Conservation (phyloP, 2,329 filamentous ascomycete species). For the Biscogniauxia sp. region DNA sequence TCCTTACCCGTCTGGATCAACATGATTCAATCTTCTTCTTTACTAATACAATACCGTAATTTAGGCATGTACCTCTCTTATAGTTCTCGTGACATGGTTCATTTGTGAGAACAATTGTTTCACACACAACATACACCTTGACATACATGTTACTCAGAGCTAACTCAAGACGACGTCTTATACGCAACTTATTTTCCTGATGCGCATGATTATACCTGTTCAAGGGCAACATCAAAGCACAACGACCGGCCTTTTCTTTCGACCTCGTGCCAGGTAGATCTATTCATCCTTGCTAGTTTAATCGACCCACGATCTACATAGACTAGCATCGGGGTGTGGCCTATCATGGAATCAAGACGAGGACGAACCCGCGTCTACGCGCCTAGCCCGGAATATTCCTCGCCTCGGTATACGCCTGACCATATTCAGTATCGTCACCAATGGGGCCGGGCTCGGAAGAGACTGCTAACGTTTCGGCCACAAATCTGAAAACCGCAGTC, state of each 20-base stretch:
- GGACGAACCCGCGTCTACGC: background rate
- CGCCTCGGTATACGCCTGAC: background rate
- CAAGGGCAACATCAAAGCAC: slow-evolving; percentile 9
- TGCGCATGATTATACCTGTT: slow-evolving; percentile 1
- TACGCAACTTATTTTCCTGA: too few species aligned
- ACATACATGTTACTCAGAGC: too few species aligned
- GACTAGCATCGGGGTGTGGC: background rate
- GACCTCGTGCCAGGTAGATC: background rate
- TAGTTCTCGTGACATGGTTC: too few species aligned
- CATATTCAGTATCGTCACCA: background rate
- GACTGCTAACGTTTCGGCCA: background rate
- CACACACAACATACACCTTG: too few species aligned
- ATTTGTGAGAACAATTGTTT: too few species aligned
- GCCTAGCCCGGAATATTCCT: background rate
- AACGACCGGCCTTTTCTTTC: background rate
- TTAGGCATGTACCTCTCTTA: too few species aligned
- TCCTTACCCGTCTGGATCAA: slow-evolving; percentile 26
- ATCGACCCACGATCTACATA: background rate
- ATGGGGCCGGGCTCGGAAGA: background rate
- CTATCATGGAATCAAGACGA: background rate
- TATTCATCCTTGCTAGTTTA: background rate
- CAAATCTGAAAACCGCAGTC: background rate
- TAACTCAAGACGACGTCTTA: too few species aligned
- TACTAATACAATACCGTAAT: slow-evolving; percentile 12
- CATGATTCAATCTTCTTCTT: slow-evolving; percentile 10